Evolutionary conservation across 331 rosid genomes (phyloP), one percentile per base, ranked within the genome.

Genomic region (Acacia pycnantha): DNA sequence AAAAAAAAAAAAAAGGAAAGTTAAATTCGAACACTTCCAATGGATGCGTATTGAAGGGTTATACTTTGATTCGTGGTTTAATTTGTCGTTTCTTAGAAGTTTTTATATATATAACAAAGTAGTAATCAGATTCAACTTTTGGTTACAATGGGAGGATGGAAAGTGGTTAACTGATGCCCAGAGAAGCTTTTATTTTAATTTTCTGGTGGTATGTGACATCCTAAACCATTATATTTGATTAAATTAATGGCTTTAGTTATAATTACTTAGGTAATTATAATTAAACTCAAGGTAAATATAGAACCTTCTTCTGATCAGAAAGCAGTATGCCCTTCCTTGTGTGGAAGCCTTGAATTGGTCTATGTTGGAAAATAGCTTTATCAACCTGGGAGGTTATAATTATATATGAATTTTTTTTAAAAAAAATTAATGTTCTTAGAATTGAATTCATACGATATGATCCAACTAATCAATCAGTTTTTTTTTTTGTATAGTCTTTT

Each of bases 51-150:
- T 80, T 46, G 74, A 59, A 76, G 76, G 81, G 54, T 72, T 48
- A 68, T 61, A 29, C 64, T 61, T 76, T 40, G 70, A 59, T 27
- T 24, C 12, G 69, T 37, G 70, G 41, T 37, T 37, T 37, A 37
- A 43, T 69, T 70, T 47, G 78, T 58, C 44, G 15, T 66, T 75
- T 22, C 51, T 6, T 37, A 31, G 33, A 31, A 31, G 2, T 31
- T 2, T 31, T 2, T 31, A 31, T 31, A 31, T 35, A 0, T 35
- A 35, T 67, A 66, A 27, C 48, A 74, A 11, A 61, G 47, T 19
- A 72, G 65, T 19, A 64, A 81, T 77, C 50, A 80, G 64, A 80
- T 48, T 84, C 75, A 67, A 72, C 87, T 80, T 84, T 81, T 77
- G 77, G 75, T 26, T 40, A 50, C 24, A 80, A 80, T 80, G 35